Conservation (phyloP, 2,329 filamentous ascomycete species). For the Alternaria arbusti region DNA sequence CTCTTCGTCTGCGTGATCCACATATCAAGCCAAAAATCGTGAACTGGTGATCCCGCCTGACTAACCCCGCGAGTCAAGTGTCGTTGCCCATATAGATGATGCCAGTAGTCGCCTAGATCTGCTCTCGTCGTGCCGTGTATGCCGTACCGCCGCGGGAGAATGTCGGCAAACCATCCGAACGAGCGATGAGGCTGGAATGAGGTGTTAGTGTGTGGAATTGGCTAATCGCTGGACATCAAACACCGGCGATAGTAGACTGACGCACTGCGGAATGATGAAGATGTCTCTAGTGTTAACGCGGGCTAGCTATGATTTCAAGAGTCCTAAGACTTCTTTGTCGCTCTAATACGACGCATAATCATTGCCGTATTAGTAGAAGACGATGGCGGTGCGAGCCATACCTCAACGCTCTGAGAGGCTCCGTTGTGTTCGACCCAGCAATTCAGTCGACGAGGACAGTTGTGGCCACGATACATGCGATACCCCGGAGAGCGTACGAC, state of each 20-base stretch:
- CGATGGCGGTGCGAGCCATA: conserved; percentile 20
- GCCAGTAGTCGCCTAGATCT: conserved; percentile 19
- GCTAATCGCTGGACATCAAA: background rate
- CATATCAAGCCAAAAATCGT: conserved; percentile 17
- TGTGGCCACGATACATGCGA: conserved; percentile 23
- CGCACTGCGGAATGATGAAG: no score
- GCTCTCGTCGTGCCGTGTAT: conserved; percentile 9
- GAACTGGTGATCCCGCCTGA: background rate
- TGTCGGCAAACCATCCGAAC: conserved; percentile 18
- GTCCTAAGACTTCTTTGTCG: background rate
- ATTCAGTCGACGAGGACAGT: conserved; percentile 4
- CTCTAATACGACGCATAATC: background rate
- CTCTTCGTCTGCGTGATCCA: conserved; percentile 18
- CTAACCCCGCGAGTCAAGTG: conserved; percentile 1
- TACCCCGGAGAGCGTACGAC: conserved; percentile 16
- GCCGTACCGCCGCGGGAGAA: conserved; percentile 6
- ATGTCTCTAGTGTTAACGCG: no score
- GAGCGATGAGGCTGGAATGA: conserved; percentile 7
- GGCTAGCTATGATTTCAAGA: no score
- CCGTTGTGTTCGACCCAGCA: conserved; percentile 6
- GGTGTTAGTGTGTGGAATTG: background rate
- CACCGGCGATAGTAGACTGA: no score
- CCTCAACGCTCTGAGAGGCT: conserved; percentile 4
- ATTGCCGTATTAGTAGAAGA: background rate
- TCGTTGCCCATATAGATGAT: conserved; percentile 7